A percentile compares a stretch with the other conserved stretches of the same genome.
Evolutionary conservation across 345 rosid species (phyloP).

Genomic region (Dipteronia dyeriana): DNA sequence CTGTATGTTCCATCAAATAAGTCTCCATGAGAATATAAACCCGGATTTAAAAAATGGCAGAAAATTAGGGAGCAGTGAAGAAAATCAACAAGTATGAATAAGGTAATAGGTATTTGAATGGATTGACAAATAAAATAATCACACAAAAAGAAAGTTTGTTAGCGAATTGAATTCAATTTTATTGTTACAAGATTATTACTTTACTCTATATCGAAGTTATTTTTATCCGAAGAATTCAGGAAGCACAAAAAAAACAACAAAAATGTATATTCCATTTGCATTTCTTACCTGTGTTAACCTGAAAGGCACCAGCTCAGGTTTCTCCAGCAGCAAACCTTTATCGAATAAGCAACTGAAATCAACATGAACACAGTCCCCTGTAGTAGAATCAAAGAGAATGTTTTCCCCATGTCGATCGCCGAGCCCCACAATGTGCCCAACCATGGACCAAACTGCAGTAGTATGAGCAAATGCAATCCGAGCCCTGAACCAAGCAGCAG

Average conservation of each 20-base stretch:
- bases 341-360: conserved; percentile 99
- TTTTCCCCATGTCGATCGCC: conserved; percentile 99
- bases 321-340: conserved; percentile 93
- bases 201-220: neutral
- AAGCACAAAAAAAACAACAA: neutral
- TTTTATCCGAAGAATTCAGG: neutral
- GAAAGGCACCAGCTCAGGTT: conserved; percentile 98
- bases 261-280: neutral
- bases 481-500: conserved; percentile 99
- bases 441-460: conserved; percentile 99
- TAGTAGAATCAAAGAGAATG: conserved; percentile 95
- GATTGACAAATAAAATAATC: neutral
- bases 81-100: neutral
- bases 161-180: no score
- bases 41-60: neutral
- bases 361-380: conserved; percentile 98
- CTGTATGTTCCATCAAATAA: conserved; percentile 42
- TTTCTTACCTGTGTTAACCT: conserved; percentile 88
- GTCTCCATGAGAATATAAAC: conserved; percentile 15
- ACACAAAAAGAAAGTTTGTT: no score
- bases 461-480: conserved; percentile 97
- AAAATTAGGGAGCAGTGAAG: neutral
- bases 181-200: no score
- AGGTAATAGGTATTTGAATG: neutral
- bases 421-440: conserved; percentile 96